Base-by-base conservation (phyloP, 805 yeast genomes). In the Candida pseudofarinosa region DNA sequence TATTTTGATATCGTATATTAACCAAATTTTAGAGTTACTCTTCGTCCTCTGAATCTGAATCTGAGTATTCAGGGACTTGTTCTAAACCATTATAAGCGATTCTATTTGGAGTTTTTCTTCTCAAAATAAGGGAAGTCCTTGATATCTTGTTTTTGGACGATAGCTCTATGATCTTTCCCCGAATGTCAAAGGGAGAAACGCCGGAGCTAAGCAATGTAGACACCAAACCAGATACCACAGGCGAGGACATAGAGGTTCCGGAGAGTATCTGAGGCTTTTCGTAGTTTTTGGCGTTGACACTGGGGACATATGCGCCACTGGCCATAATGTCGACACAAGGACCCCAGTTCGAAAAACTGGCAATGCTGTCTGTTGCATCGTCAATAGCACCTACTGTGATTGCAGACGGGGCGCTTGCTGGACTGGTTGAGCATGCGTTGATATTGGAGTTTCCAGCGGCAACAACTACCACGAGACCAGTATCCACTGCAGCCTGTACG, bases 321-420 rank as follows among this genome's bases (percentile, higher is more conserved):
- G 97, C 88, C 63, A 86, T 84, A 1, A 88, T 71, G 55, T 88
- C 88, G 5, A 90, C 95, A 61, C 97, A 91, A n/a, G 72, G 69
- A 0, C 98, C 97, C 89, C 90, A 87, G 57, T 91, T 90, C n/a
- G 93, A 78, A 54, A 91, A 90, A 10, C 74, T 56, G 0, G 97
- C 95, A 30, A 89, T 69, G 2, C 70, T 52, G 52, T 88, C 95
- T 4, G 72, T 73, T 15, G 74, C 57, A 56, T 87, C 96, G 55
- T 88, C 91, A 39, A 89, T 79, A 3, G 97, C 95, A 1, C 97
- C 97, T 6, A 90, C 95, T 0, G 95, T 81, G 3, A 88, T 77
- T 0, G 87, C 88, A 39, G 67, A 67, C 1, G 65, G 66, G 1
- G 91, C 83, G 31, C 91, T 83, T 1, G 95, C 95, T 0, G 97